These are phyloP conservation scores for Grigorovia transvaalensis DNA, from an alignment of 805 yeast genomes.

Conservation along the genomic window DNA sequence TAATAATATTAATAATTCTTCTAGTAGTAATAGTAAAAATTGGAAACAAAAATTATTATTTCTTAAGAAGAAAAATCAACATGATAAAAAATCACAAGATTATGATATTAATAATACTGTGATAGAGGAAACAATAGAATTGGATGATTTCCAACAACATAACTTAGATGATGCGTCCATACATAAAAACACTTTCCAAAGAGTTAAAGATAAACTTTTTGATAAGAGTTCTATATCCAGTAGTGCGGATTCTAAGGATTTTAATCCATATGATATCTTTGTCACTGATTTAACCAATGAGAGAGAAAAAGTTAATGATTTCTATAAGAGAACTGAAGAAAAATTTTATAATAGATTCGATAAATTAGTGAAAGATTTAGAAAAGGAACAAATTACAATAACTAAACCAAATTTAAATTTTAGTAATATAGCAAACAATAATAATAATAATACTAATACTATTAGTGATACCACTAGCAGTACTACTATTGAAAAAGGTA, in stretches of 20 bases:
- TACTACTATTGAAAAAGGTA: background rate
- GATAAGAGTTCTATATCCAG: slow-evolving; percentile 15
- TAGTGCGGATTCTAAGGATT: slow-evolving; percentile 3
- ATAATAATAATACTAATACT: background rate
- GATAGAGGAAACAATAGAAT: slow-evolving; percentile 19
- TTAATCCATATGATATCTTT: slow-evolving; percentile 36
- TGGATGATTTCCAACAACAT: slow-evolving; percentile 12
- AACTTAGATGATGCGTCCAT: background rate
- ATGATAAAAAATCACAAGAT: background rate
- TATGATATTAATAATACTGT: slow-evolving; percentile 1
- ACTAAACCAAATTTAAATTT: background rate
- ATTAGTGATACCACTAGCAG: background rate
- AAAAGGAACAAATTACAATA: slow-evolving; percentile 23
- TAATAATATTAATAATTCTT: background rate
- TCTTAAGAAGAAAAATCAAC: background rate
- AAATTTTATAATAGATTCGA: slow-evolving; percentile 38
- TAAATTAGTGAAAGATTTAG: slow-evolving; percentile 39
- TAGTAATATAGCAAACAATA: background rate
- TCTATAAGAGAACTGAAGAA: slow-evolving; percentile 39
- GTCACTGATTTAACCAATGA: slow-evolving; percentile 38
- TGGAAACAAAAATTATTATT: background rate
- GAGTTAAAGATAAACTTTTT: slow-evolving; percentile 12
- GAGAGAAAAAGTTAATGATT: slow-evolving; percentile 41
- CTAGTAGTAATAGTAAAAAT: background rate
- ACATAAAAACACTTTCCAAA: slow-evolving; percentile 3